phyloP scores from a whole-genome alignment of 805 yeast species.

The Starmerella tilneyi region DNA sequence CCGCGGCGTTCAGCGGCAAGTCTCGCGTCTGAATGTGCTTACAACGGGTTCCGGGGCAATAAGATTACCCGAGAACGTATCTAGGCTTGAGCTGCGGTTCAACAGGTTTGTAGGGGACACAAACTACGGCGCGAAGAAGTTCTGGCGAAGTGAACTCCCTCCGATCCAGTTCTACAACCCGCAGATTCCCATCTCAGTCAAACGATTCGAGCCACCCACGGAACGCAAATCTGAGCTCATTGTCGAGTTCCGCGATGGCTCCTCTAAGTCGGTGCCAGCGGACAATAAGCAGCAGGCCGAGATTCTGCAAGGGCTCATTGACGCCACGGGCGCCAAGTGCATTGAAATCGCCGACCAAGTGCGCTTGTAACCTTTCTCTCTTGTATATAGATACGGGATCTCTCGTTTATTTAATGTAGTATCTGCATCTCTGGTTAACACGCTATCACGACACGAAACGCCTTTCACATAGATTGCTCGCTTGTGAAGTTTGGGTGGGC shows the following conservation, averaged over 20 bases:
- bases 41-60: conserved; percentile 29
- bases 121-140: conserved; percentile 37
- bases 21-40: conserved; percentile 25
- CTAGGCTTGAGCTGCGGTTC: conserved; percentile 25
- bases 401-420: neutral
- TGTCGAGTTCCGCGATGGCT: conserved; percentile 35
- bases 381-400: neutral
- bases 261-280: conserved; percentile 42
- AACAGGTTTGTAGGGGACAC: conserved; percentile 18
- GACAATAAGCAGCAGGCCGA: conserved; percentile 39
- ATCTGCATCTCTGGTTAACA: too few species aligned
- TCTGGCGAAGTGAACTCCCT: conserved; percentile 68
- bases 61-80: conserved; percentile 24
- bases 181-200: conserved; percentile 48
- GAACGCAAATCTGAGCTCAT: conserved; percentile 38
- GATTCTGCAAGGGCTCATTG: conserved; percentile 49
- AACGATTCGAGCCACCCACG: conserved; percentile 41
- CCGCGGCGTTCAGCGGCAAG: conserved; percentile 26
- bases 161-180: conserved; percentile 78
- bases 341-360: conserved; percentile 31
- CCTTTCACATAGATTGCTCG: too few species aligned
- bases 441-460: too few species aligned
- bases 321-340: conserved; percentile 41
- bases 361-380: conserved; percentile 5
- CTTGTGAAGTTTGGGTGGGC: too few species aligned